Conservation (phyloP, 2,329 filamentous ascomycete species). For the Epichloe hybrida region DNA sequence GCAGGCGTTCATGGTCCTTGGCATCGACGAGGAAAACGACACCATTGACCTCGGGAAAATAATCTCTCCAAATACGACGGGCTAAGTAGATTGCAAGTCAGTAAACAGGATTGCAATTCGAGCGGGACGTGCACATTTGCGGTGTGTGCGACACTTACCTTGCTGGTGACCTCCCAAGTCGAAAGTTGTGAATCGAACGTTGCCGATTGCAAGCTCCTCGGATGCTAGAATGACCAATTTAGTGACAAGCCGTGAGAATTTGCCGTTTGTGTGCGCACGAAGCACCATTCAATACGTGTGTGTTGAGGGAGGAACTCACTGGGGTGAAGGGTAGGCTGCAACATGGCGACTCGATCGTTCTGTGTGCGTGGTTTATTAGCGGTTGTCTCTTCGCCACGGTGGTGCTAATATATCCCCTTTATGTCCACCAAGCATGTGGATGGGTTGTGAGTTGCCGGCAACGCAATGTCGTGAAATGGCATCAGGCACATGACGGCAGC, state of each 20-base stretch:
- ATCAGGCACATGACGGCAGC: not conserved
- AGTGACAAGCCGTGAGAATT: not conserved
- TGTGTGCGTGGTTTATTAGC: slow-evolving; percentile 22
- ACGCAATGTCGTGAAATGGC: not conserved
- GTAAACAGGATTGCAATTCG: not conserved
- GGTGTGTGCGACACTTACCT: slow-evolving; percentile 34
- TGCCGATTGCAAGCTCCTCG: slow-evolving; percentile 84
- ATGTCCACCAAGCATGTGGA: not conserved
- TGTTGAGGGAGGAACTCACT: slow-evolving; percentile 43
- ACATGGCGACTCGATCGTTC: slow-evolving; percentile 87
- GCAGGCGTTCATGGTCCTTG: slow-evolving; percentile 89
- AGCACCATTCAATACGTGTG: not conserved
- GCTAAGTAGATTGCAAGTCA: slow-evolving; percentile 35
- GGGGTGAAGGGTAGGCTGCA: slow-evolving; percentile 82
- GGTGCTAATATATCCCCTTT: not conserved
- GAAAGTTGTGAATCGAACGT: slow-evolving; percentile 89
- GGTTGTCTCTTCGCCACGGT: not conserved
- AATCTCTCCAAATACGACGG: slow-evolving; percentile 89
- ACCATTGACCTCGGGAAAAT: slow-evolving; percentile 90
- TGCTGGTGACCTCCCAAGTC: slow-evolving; percentile 90
- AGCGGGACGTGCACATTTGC: not conserved
- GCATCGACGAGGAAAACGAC: slow-evolving; percentile 98
- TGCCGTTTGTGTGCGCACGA: not conserved
- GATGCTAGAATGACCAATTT: slow-evolving; percentile 43
- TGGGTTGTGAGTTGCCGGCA: not conserved